Conservation (phyloP, 306 rosid genomes). For the Trifolium pratense region DNA sequence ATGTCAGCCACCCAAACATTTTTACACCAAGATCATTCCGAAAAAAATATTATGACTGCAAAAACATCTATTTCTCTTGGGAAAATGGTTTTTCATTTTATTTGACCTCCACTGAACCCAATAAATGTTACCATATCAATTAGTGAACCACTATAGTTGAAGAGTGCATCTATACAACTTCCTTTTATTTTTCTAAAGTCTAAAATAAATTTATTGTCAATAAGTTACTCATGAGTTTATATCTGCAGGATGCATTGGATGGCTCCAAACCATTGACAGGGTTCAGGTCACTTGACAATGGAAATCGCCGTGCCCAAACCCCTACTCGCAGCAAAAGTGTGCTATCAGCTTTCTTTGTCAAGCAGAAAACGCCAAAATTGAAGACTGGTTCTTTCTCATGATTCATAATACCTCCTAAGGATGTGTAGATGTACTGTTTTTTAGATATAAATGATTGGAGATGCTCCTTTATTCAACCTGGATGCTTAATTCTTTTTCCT, state of each 20-base stretch:
- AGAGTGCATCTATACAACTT: constrained; percentile 26
- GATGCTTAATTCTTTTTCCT: constrained; percentile 34
- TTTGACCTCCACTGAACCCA: not conserved
- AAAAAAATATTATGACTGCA: not conserved
- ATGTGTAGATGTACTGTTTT: constrained; percentile 32
- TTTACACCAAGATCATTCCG: not conserved
- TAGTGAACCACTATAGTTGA: constrained; percentile 4
- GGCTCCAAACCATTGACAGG: constrained; percentile 64
- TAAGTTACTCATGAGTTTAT: constrained; percentile 9
- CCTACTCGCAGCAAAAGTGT: constrained; percentile 91
- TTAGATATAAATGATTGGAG: not conserved
- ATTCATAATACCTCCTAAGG: constrained; percentile 48
- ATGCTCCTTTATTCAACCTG: constrained; percentile 34
- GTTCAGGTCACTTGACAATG: constrained; percentile 78
- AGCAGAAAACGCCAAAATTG: constrained; percentile 67
- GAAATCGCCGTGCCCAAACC: constrained; percentile 60
- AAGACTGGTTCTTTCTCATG: constrained; percentile 65
- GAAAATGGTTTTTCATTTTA: not conserved
- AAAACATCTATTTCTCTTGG: constrained; percentile 6
- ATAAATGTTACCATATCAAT: not conserved
- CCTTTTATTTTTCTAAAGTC: not conserved
- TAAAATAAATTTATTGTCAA: constrained; percentile 11
- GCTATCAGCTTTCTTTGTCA: constrained; percentile 87
- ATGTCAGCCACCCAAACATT: not conserved
- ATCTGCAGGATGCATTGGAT: constrained; percentile 71